Conservation (phyloP, 2,329 filamentous ascomycete species). For the Macrophomina phaseolina region DNA sequence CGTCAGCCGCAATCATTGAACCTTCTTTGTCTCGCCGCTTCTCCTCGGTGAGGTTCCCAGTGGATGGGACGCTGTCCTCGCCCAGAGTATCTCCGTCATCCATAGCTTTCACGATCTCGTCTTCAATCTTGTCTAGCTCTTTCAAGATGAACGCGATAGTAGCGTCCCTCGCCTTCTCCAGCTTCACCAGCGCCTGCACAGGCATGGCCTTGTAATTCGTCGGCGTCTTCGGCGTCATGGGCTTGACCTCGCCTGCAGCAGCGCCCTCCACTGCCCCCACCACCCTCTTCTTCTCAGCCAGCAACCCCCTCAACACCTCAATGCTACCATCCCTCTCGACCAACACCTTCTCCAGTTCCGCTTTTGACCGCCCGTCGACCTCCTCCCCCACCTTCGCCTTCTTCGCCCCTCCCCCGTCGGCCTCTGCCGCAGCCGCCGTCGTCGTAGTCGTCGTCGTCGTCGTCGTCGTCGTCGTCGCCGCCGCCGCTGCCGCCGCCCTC, state of each 20-base stretch:
- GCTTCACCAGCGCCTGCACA: slow-evolving; percentile 46
- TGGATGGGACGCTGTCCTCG: too few relatives aligned
- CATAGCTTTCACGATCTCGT: slow-evolving; percentile 25
- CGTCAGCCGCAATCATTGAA: too few relatives aligned
- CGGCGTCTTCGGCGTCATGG: slow-evolving; percentile 38
- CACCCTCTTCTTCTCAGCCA: slow-evolving; percentile 48
- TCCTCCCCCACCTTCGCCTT: slow-evolving; percentile 35
- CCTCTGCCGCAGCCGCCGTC: slow-evolving; percentile 31
- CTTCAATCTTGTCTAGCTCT: slow-evolving; percentile 59
- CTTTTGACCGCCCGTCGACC: slow-evolving; percentile 34
- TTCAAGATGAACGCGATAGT: slow-evolving; percentile 59
- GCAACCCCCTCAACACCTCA: slow-evolving; percentile 51
- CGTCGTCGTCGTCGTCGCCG: too few relatives aligned
- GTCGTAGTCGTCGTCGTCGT: slow-evolving; percentile 36
- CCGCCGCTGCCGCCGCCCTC: too few relatives aligned
- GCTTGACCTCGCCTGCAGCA: slow-evolving; percentile 29
- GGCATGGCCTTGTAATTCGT: slow-evolving; percentile 51
- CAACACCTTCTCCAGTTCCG: slow-evolving; percentile 44
- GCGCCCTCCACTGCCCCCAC: slow-evolving; percentile 7
- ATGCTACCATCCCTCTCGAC: slow-evolving; percentile 56
- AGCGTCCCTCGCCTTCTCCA: slow-evolving; percentile 59
- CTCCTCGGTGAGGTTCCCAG: too few relatives aligned
- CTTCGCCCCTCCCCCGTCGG: slow-evolving; percentile 41
- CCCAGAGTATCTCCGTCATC: not conserved
- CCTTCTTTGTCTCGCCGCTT: too few relatives aligned